These are phyloP conservation scores for Citropsis articulata DNA, from an alignment of 345 rosid species.

Conservation along the genomic window DNA sequence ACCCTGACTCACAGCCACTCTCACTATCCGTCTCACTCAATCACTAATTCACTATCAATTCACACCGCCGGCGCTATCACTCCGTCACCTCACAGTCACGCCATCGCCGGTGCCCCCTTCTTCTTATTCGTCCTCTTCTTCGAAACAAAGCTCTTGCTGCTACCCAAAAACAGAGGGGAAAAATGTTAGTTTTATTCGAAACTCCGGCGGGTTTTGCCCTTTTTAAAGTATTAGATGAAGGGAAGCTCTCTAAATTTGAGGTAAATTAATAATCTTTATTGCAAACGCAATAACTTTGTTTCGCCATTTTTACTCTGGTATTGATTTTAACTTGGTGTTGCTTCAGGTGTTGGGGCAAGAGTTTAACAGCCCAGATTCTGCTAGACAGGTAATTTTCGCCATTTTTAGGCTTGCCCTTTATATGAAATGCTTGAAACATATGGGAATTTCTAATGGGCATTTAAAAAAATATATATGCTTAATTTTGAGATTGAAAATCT, in stretches of 20 bases:
- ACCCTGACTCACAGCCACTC: too few relatives aligned
- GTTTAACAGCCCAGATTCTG: constrained; percentile 52
- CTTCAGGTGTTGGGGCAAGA: constrained; percentile 65
- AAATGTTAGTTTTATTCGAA: constrained; percentile 65
- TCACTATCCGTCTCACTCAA: too few relatives aligned
- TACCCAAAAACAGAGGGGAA: neutral
- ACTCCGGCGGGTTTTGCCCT: constrained; percentile 78
- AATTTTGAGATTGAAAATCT: neutral
- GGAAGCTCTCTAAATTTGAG: constrained; percentile 69
- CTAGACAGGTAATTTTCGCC: constrained; percentile 46
- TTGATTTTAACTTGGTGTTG: neutral
- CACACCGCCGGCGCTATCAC: too few relatives aligned
- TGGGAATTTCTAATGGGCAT: neutral
- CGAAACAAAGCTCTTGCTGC: too few relatives aligned
- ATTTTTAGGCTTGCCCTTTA: neutral
- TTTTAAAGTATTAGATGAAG: constrained; percentile 67
- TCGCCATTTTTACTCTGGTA: neutral
- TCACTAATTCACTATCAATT: too few relatives aligned
- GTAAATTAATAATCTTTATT: constrained; percentile 25
- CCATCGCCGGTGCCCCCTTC: too few relatives aligned
- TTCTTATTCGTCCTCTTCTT: too few relatives aligned
- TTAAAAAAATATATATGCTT: too few relatives aligned
- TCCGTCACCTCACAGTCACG: too few relatives aligned
- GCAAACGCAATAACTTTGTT: too few relatives aligned
- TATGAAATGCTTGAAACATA: neutral